Conservation (phyloP, 2,329 filamentous ascomycete species). For the Talaromyces amestolkiae region DNA sequence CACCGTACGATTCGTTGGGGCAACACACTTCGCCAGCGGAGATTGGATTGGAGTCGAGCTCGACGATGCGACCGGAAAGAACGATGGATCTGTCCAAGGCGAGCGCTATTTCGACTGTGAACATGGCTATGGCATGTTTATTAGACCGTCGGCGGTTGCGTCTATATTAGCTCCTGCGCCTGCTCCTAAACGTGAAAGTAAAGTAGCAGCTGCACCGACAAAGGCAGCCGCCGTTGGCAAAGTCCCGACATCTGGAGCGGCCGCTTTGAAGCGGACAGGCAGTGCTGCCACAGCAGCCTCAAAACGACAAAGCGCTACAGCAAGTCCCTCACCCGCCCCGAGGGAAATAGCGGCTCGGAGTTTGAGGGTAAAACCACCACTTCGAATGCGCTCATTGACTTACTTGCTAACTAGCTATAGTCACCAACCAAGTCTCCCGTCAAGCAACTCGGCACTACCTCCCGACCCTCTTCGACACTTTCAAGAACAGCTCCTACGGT, state of each 20-base stretch:
- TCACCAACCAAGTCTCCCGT: conserved; percentile 77
- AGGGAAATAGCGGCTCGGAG: conserved; percentile 46
- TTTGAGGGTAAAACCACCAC: conserved; percentile 34
- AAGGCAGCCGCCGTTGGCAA: conserved; percentile 34
- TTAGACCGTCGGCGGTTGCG: conserved; percentile 68
- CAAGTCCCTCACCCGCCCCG: conserved; percentile 69
- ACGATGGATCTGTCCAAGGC: conserved; percentile 87
- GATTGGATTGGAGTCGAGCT: conserved; percentile 91
- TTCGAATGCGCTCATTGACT: neutral
- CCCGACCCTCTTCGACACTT: conserved; percentile 50
- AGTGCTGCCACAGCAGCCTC: conserved; percentile 40
- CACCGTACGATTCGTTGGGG: conserved; percentile 76
- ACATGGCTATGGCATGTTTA: conserved; percentile 75
- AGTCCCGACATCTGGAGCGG: conserved; percentile 35
- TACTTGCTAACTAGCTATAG: conserved; percentile 41
- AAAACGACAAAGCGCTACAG: conserved; percentile 68
- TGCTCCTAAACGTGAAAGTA: conserved; percentile 32
- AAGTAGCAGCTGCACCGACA: conserved; percentile 28
- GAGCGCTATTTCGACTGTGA: conserved; percentile 83
- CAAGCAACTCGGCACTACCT: conserved; percentile 61
- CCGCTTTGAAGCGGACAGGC: conserved; percentile 42
- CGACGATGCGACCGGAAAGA: conserved; percentile 78
- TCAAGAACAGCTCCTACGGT: conserved; percentile 45
- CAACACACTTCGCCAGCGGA: conserved; percentile 74
- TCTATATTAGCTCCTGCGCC: conserved; percentile 40